phyloP scores from a whole-genome alignment of 1,284 basidiomycete genomes.

The Peniophora sp. region DNA sequence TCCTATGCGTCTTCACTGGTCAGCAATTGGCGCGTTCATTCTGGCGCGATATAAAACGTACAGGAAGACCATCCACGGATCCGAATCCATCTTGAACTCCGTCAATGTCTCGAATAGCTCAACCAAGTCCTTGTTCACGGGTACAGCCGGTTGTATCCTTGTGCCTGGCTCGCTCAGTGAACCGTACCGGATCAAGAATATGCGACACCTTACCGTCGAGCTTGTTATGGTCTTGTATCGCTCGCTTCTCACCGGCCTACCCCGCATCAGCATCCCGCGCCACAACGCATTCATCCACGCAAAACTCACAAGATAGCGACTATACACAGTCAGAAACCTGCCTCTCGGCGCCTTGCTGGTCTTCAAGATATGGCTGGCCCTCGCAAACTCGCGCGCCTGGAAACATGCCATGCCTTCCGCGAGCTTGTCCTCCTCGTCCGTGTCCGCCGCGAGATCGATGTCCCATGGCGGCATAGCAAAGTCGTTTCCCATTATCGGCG shows the following conservation, averaged over 20 bases:
- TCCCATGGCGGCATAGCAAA: slow-evolving; percentile 10
- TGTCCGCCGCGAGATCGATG: slow-evolving; percentile 41
- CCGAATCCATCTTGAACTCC: slow-evolving; percentile 39
- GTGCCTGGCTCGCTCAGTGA: slow-evolving; percentile 40
- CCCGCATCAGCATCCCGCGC: slow-evolving; percentile 8
- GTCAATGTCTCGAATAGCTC: slow-evolving; percentile 46
- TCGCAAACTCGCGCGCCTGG: slow-evolving; percentile 73
- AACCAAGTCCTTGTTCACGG: slow-evolving; percentile 57
- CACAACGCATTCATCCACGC: slow-evolving; percentile 3
- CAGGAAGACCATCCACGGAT: slow-evolving; percentile 87
- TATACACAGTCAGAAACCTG: slow-evolving; percentile 74
- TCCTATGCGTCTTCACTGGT: slow-evolving; percentile 49
- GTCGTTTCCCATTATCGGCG: slow-evolving; percentile 16
- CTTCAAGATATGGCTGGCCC: slow-evolving; percentile 62
- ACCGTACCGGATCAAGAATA: slow-evolving; percentile 1
- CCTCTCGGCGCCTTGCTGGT: slow-evolving; percentile 65
- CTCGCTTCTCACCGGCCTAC: slow-evolving; percentile 60
- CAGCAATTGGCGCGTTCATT: slow-evolving; percentile 4
- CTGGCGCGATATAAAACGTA: slow-evolving; percentile 30
- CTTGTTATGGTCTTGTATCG: slow-evolving; percentile 65
- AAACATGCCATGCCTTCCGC: slow-evolving; percentile 71
- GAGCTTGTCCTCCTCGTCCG: slow-evolving; percentile 61
- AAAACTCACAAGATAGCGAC: slow-evolving; percentile 76
- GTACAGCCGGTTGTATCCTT: slow-evolving; percentile 64
- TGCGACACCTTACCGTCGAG: slow-evolving; percentile 49